phyloP scores from a whole-genome alignment of 2,329 filamentous ascomycete genomes.

The Alternaria triticina region DNA sequence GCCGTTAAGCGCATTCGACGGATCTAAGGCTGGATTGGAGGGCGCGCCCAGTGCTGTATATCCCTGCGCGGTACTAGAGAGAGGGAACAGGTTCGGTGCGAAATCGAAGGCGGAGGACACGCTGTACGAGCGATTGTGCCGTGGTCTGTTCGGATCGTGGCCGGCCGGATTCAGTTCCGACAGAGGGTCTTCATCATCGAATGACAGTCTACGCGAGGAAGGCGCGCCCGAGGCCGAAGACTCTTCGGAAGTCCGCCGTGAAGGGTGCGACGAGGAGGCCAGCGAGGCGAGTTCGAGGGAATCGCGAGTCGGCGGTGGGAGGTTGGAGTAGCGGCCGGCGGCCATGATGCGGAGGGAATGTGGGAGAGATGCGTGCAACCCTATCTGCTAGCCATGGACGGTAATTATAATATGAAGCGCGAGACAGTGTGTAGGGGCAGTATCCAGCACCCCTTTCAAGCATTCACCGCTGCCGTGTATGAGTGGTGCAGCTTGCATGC shows the following conservation, averaged over 20 bases:
- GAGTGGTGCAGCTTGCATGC: constrained; percentile 24
- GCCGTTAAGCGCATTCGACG: constrained; percentile 67
- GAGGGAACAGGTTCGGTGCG: constrained; percentile 86
- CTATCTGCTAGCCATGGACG: constrained; percentile 34
- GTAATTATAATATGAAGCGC: constrained; percentile 1
- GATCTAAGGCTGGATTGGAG: constrained; percentile 62
- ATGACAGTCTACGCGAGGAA: constrained; percentile 89
- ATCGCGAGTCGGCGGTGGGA: constrained; percentile 68
- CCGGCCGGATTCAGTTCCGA: constrained; percentile 63
- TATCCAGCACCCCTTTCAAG: constrained; percentile 17
- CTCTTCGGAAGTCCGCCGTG: constrained; percentile 69
- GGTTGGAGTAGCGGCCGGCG: constrained; percentile 43
- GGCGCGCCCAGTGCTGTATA: constrained; percentile 89
- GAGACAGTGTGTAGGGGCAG: constrained; percentile 13
- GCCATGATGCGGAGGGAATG: constrained; percentile 40
- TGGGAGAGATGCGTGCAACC: constrained; percentile 22
- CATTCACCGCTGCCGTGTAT: constrained; percentile 15
- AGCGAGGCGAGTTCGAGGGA: constrained; percentile 96
- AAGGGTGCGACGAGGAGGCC: constrained; percentile 78
- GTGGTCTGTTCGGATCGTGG: constrained; percentile 46
- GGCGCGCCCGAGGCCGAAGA: constrained; percentile 85
- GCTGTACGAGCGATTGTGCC: constrained; percentile 76
- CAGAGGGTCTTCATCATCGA: constrained; percentile 85
- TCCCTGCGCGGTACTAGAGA: constrained; percentile 77
- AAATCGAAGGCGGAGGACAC: constrained; percentile 95